These are phyloP conservation scores for Xylariomycetidae sp. DNA, from an alignment of 2,329 filamentous ascomycete genomes.

Conservation along the genomic window DNA sequence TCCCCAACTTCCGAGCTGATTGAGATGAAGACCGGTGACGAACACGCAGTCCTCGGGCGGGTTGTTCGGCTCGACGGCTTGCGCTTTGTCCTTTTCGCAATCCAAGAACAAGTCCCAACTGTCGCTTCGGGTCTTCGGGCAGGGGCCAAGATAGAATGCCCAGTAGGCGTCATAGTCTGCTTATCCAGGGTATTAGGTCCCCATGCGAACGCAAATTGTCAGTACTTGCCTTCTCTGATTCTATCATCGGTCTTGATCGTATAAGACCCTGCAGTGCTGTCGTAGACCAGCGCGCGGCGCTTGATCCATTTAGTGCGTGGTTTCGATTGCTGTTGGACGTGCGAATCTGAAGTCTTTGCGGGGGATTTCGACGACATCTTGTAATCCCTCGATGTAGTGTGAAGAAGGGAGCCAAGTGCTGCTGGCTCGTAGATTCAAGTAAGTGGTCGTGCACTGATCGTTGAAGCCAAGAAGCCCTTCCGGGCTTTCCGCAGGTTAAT, in stretches of 20 bases:
- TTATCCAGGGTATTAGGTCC: too few relatives aligned
- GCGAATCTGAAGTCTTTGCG: too few relatives aligned
- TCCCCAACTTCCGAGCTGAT: constrained; percentile 3
- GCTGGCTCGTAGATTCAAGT: too few relatives aligned
- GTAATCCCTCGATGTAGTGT: too few relatives aligned
- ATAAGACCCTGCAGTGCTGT: not conserved
- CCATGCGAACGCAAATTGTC: too few relatives aligned
- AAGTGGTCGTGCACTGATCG: too few relatives aligned
- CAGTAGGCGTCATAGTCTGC: constrained; percentile 5
- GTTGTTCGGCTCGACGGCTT: not conserved
- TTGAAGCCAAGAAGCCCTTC: too few relatives aligned
- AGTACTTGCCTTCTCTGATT: constrained; percentile 4
- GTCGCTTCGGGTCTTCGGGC: constrained; percentile 1
- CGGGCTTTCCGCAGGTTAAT: too few relatives aligned
- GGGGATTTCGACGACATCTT: too few relatives aligned
- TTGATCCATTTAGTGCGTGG: constrained; percentile 1
- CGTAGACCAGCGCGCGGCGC: constrained; percentile 3
- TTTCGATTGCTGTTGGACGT: not conserved
- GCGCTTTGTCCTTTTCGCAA: not conserved
- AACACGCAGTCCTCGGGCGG: not conserved
- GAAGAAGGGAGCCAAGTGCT: too few relatives aligned
- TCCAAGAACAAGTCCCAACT: constrained; percentile 6
- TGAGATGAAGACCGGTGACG: constrained; percentile 1
- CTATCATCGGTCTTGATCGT: constrained; percentile 2
- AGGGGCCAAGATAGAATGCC: constrained; percentile 5